These are phyloP conservation scores for Kalanchoe fedtschenkoi DNA, from an alignment of 164 flowering plant genomes.

Conservation along the genomic window DNA sequence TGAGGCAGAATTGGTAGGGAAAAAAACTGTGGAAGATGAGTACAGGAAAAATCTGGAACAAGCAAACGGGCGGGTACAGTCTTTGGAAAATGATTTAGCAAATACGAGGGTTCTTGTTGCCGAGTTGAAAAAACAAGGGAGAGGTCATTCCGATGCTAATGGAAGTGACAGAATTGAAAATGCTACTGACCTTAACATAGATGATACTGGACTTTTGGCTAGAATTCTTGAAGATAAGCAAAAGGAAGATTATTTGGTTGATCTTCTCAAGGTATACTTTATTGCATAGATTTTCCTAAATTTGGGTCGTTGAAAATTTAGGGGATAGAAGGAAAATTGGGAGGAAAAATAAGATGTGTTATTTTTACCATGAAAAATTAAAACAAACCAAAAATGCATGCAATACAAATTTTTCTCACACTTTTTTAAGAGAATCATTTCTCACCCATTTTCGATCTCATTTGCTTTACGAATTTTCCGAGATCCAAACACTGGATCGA, in stretches of 20 bases:
- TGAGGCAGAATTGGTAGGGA: conserved; percentile 88
- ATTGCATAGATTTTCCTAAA: neutral
- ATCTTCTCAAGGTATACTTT: conserved; percentile 60
- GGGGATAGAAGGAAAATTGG: too few relatives aligned
- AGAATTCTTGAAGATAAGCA: conserved; percentile 38
- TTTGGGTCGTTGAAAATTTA: too few relatives aligned
- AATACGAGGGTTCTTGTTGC: conserved; percentile 99
- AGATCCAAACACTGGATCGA: too few relatives aligned
- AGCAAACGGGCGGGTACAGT: conserved; percentile 70
- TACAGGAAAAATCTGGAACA: conserved; percentile 62
- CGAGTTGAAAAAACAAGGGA: conserved; percentile 72
- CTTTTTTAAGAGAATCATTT: too few relatives aligned
- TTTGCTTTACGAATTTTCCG: too few relatives aligned
- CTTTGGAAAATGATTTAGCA: conserved; percentile 90
- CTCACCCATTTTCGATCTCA: too few relatives aligned
- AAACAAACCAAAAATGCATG: too few relatives aligned
- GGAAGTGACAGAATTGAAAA: conserved; percentile 19
- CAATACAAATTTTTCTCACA: too few relatives aligned
- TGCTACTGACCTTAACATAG: conserved; percentile 21
- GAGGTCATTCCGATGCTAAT: conserved; percentile 29
- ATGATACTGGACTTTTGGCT: conserved; percentile 21
- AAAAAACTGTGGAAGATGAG: conserved; percentile 64
- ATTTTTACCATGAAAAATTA: too few relatives aligned
- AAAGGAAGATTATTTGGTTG: conserved; percentile 66
- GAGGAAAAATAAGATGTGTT: too few relatives aligned